Conservation (phyloP, 768 basidiomycete genomes). For the Rossbeevera mucosa region DNA sequence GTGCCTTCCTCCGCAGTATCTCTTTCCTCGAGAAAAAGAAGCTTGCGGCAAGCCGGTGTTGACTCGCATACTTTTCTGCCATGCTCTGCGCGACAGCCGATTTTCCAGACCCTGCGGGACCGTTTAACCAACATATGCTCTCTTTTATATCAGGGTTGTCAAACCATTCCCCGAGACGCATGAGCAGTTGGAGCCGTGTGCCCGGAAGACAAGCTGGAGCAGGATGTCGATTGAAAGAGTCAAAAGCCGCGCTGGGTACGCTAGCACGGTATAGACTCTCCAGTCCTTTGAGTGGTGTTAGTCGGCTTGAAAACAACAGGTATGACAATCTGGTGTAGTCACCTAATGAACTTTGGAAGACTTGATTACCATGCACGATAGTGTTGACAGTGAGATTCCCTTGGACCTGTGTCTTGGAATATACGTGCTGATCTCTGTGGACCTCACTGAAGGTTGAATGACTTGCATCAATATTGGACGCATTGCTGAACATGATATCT, state of each 20-base stretch:
- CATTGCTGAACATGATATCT: conserved; percentile 17
- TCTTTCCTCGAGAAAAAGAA: conserved; percentile 33
- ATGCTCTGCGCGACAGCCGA: conserved; percentile 29
- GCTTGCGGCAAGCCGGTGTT: conserved; percentile 27
- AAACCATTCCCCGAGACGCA: conserved; percentile 12
- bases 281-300: conserved; percentile 7
- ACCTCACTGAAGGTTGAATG: conserved; percentile 21
- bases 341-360: conserved; percentile 11
- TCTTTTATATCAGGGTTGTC: conserved; percentile 5
- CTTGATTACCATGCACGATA: conserved; percentile 19
- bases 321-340: neutral
- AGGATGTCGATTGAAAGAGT: conserved; percentile 17
- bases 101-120: conserved; percentile 21
- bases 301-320: neutral
- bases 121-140: conserved; percentile 22
- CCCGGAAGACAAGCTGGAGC: conserved; percentile 19
- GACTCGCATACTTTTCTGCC: conserved; percentile 18
- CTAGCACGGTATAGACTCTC: conserved; percentile 10
- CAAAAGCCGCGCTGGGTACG: conserved; percentile 13
- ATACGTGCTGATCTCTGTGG: conserved; percentile 14
- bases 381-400: conserved; percentile 14
- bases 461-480: conserved; percentile 17
- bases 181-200: conserved; percentile 15
- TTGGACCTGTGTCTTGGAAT: conserved; percentile 6
- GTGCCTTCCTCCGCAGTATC: conserved; percentile 18